Conservation (phyloP, 495 filamentous ascomycete genomes). For the Hypoxylon fragiforme region DNA sequence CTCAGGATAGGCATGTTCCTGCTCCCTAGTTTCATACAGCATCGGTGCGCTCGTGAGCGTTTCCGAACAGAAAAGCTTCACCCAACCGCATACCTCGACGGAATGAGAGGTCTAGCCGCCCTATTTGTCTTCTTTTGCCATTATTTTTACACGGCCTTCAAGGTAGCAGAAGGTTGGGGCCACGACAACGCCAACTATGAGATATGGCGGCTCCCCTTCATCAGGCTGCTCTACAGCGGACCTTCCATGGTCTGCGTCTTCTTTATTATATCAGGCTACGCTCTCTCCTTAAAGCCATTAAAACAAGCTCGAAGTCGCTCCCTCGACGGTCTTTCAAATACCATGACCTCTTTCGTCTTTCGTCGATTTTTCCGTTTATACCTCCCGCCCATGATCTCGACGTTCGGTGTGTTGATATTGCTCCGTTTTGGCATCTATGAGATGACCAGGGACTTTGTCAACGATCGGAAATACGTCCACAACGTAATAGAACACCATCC, state of each 20-base stretch:
- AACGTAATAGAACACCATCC: conserved; percentile 51
- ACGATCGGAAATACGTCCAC: conserved; percentile 38
- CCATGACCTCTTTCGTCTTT: conserved; percentile 65
- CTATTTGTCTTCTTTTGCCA: conserved; percentile 62
- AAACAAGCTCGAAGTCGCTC: conserved; percentile 57
- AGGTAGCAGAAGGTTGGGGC: conserved; percentile 49
- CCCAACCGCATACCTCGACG: conserved; percentile 61
- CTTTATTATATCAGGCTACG: conserved; percentile 76
- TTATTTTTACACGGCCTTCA: conserved; percentile 49
- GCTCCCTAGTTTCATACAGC: conserved; percentile 45
- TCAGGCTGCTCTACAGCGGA: conserved; percentile 67
- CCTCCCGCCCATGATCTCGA: conserved; percentile 63
- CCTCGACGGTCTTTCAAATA: conserved; percentile 36
- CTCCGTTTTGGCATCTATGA: conserved; percentile 57
- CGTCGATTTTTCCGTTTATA: conserved; percentile 68
- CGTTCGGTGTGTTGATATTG: conserved; percentile 59
- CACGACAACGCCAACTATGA: conserved; percentile 37
- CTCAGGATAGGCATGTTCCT: conserved; percentile 39
- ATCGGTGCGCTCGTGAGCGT: conserved; percentile 29
- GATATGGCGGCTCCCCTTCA: conserved; percentile 64
- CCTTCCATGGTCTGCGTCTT: conserved; percentile 75
- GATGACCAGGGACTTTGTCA: conserved; percentile 45
- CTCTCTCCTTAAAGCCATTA: conserved; percentile 66
- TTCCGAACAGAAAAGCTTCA: conserved; percentile 29
- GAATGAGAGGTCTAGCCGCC: conserved; percentile 61